These are phyloP conservation scores for Paradendryphiella salina DNA, from an alignment of 2,329 filamentous ascomycete species.

Conservation along the genomic window DNA sequence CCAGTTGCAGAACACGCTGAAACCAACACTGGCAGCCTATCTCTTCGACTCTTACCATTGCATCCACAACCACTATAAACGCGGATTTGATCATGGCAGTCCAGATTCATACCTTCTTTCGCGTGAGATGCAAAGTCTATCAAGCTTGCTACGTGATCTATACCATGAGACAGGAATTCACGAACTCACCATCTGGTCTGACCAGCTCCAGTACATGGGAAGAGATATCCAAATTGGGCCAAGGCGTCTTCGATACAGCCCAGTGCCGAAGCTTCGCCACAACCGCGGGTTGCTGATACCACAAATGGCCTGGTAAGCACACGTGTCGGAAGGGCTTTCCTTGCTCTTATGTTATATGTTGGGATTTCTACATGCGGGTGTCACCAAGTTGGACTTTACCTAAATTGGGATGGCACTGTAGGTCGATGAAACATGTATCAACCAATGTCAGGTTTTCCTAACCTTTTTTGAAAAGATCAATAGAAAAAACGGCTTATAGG, in stretches of 20 bases:
- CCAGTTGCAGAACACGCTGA: background rate
- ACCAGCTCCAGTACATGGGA: slow-evolving; percentile 15
- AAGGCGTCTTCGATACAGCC: slow-evolving; percentile 1
- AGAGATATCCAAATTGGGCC: slow-evolving; percentile 9
- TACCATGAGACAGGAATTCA: slow-evolving; percentile 7
- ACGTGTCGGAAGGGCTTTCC: background rate
- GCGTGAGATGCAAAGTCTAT: slow-evolving; percentile 17
- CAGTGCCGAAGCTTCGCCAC: slow-evolving; percentile 2
- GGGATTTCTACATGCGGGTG: background rate
- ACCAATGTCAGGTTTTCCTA: too few species aligned
- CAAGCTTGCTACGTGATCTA: slow-evolving; percentile 4
- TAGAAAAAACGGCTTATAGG: too few species aligned
- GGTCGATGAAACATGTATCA: too few species aligned
- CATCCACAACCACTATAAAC: slow-evolving; percentile 15
- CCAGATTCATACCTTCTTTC: slow-evolving; percentile 12
- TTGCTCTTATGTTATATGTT: background rate
- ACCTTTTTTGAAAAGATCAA: too few species aligned
- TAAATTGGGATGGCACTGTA: too few species aligned
- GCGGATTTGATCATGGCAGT: slow-evolving; percentile 12
- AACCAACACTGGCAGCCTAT: too few species aligned
- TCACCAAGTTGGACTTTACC: background rate
- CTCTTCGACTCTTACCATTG: too few species aligned
- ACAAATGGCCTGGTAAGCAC: background rate
- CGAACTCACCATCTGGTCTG: slow-evolving; percentile 9
- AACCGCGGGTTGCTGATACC: background rate